phyloP scores from a whole-genome alignment of 1,139 yeast species.

The Taphrina communis region DNA sequence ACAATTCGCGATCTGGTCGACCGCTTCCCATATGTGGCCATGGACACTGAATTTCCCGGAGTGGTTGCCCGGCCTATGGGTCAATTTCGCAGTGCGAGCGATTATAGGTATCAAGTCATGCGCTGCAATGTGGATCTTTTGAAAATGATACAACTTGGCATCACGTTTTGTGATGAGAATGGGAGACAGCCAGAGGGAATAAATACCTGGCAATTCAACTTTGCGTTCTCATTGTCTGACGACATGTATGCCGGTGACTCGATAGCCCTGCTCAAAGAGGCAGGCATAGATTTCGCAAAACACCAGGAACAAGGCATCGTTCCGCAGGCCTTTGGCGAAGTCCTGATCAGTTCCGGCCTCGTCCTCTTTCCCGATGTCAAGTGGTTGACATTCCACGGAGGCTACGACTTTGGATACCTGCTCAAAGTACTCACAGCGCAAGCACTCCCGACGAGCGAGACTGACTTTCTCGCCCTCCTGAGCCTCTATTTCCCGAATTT shows the following conservation, averaged over 20 bases:
- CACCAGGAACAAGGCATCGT: slow-evolving; percentile 82
- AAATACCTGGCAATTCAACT: slow-evolving; percentile 97
- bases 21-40: slow-evolving; percentile 70
- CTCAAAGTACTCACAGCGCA: slow-evolving; percentile 76
- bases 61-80: slow-evolving; percentile 96
- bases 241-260: slow-evolving; percentile 87
- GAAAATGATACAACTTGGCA: slow-evolving; percentile 83
- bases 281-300: slow-evolving; percentile 80
- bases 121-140: slow-evolving; percentile 87
- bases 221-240: slow-evolving; percentile 67
- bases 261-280: slow-evolving; percentile 72
- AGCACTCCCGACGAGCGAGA: slow-evolving; percentile 78
- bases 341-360: slow-evolving; percentile 83
- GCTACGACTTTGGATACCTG: slow-evolving; percentile 92
- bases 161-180: slow-evolving; percentile 78
- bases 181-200: slow-evolving; percentile 64
- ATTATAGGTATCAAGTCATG: slow-evolving; percentile 93
- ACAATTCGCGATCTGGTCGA: slow-evolving; percentile 72
- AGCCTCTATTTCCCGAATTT: slow-evolving; percentile 77
- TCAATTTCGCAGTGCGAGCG: slow-evolving; percentile 85
- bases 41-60: slow-evolving; percentile 92
- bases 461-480: slow-evolving; percentile 77
- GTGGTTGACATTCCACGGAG: slow-evolving; percentile 94
- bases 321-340: slow-evolving; percentile 78
- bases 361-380: slow-evolving; percentile 72